Conservation (phyloP, 2,329 filamentous ascomycete genomes). For the Sclerotinia glacialis region DNA sequence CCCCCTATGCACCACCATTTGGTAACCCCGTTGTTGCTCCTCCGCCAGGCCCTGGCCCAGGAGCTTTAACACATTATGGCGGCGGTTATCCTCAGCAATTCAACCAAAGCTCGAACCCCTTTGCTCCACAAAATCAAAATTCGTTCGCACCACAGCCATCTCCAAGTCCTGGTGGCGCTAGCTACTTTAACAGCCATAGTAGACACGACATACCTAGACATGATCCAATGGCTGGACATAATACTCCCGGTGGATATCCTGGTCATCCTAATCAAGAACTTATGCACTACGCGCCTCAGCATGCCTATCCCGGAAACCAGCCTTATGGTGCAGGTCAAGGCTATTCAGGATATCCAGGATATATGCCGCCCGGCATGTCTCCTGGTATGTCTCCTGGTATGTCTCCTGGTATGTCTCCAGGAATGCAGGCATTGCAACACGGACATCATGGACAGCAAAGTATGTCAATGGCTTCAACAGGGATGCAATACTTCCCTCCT, state of each 20-base stretch:
- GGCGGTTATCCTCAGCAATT: slow-evolving; percentile 31
- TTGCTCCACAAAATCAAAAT: slow-evolving; percentile 25
- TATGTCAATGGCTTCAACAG: slow-evolving; percentile 13
- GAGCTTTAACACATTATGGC: slow-evolving; percentile 38
- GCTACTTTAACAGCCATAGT: slow-evolving; percentile 34
- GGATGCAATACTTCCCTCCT: slow-evolving; percentile 31
- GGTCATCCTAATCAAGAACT: slow-evolving; percentile 35
- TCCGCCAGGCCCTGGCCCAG: slow-evolving; percentile 27
- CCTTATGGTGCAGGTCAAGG: slow-evolving; percentile 21
- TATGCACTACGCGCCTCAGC: slow-evolving; percentile 38
- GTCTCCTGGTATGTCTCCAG: neutral
- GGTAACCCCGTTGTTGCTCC: slow-evolving; percentile 21
- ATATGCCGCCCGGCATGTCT: slow-evolving; percentile 26
- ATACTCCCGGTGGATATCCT: slow-evolving; percentile 26
- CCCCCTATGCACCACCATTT: slow-evolving; percentile 36
- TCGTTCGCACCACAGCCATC: slow-evolving; percentile 38
- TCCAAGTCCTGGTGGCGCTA: slow-evolving; percentile 34
- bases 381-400: slow-evolving; percentile 22
- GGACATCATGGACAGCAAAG: slow-evolving; percentile 15
- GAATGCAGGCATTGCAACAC: slow-evolving; percentile 16
- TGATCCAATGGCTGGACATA: slow-evolving; percentile 42
- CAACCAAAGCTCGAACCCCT: slow-evolving; percentile 21
- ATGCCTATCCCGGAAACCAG: slow-evolving; percentile 12
- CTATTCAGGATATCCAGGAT: slow-evolving; percentile 31
- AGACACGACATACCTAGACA: slow-evolving; percentile 44